Evolutionary conservation across 2,329 filamentous ascomycete genomes (phyloP), one percentile per base, ranked within the genome.

Genomic region (Cladobotryum mycophilum): DNA sequence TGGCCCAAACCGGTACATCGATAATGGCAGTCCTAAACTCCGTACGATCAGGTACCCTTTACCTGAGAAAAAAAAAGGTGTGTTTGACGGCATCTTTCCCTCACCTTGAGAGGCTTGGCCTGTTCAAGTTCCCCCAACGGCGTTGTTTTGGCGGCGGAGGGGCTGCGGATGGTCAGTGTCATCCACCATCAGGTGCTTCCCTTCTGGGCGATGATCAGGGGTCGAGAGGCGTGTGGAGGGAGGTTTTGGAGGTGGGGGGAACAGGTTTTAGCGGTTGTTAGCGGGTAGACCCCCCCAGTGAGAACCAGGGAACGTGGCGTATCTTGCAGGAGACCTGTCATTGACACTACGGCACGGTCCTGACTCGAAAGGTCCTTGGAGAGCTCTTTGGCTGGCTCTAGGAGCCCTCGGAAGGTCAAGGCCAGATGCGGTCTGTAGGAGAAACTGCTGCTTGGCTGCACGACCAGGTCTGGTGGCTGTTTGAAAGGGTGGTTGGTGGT

Each of bases 341-440:
- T 17, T 48, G 49, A 41, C 44, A 47, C 49, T 51, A 51, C 49
- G 41, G 45, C 49, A 52, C 49, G 30, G 45, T 48, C 49, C 49
- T 52, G 49, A 52, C 49, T 52, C 49, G 45, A 52, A 52, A 36
- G 49, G 49, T 41, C 33, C 40, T 36, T 13, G 40, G 40, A 44
- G 35, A 30, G 48, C 36, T 40, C 37, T 40, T 33, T 38, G 36
- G n/a, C 41, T 36, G 36, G 37, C 40, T 22, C 20, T 15, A 38
- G 40, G 49, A 45, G 41, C 30, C 20, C 22, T 25, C 25, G 25
- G 25, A 30, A 30, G 25, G 25, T 30, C 25, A 30, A 30, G 25
- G 25, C 25, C 25, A 30, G 25, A 30, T 30, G 25, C 25, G 25
- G 25, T 30, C 25, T 30, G 25, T 30, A 30, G 9, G 25, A 11